A percentile compares a stretch with the other conserved stretches of the same genome.
Evolutionary conservation across 2,329 filamentous ascomycete genomes (phyloP).

Genomic region (Allantophomopsis lycopodina): DNA sequence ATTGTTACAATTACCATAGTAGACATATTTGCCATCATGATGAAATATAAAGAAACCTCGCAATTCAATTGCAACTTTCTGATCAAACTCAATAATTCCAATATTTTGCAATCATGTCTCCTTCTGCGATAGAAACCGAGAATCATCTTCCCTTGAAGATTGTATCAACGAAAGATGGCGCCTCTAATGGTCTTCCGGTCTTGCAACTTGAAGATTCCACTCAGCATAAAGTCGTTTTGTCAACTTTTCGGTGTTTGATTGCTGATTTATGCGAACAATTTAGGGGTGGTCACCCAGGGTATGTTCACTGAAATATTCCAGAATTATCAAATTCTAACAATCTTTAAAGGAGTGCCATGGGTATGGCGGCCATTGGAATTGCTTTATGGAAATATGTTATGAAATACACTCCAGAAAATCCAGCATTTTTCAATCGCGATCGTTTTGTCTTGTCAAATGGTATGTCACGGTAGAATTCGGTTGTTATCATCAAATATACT

Average conservation of each 20-base stretch:
- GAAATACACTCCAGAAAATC: constrained; percentile 23
- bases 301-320: constrained; percentile 9
- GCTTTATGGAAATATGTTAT: constrained; percentile 27
- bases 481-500: neutral
- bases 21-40: no score
- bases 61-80: neutral
- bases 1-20: no score
- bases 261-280: constrained; percentile 60
- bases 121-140: constrained; percentile 2
- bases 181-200: neutral
- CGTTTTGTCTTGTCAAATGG: constrained; percentile 29
- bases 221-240: constrained; percentile 33
- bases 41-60: neutral
- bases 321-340: neutral
- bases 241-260: constrained; percentile 47
- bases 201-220: neutral
- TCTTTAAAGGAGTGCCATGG: constrained; percentile 17
- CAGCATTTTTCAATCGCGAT: constrained; percentile 27
- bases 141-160: neutral
- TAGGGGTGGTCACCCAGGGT: constrained; percentile 56
- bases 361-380: constrained; percentile 28
- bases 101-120: neutral
- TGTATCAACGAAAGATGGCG: constrained; percentile 12
- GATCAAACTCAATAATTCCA: neutral
- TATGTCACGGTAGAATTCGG: constrained; percentile 3